Conservation (phyloP, 495 filamentous ascomycete species). For the Thermothielavioides terrestris region DNA sequence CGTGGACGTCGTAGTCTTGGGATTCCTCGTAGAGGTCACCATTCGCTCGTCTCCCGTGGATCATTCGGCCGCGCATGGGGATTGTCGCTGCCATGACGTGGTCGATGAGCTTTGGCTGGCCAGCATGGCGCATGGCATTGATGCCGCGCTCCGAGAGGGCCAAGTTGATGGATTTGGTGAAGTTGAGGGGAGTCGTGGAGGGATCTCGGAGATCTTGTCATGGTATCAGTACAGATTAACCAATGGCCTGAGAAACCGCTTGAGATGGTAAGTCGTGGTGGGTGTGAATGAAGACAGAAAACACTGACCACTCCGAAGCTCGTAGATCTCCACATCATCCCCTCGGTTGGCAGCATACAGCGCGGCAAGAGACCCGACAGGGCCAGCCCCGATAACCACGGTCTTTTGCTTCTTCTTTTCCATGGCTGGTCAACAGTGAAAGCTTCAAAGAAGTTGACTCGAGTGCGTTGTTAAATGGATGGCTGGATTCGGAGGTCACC, state of each 20-base stretch:
- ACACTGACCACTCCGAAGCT: constrained; percentile 75
- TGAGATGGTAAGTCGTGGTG: background rate
- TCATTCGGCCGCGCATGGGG: constrained; percentile 96
- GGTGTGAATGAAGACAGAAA: background rate
- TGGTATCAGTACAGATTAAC: background rate
- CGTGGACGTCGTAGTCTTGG: constrained; percentile 86
- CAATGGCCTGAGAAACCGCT: background rate
- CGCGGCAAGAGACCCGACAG: constrained; percentile 84
- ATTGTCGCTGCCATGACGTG: constrained; percentile 68
- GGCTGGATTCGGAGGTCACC: no score
- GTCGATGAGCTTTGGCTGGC: constrained; percentile 55
- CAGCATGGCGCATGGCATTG: constrained; percentile 65
- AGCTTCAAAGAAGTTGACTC: background rate
- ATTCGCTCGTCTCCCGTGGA: constrained; percentile 61
- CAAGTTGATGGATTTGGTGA: constrained; percentile 96
- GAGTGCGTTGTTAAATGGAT: no score
- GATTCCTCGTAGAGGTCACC: constrained; percentile 65
- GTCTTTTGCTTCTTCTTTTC: constrained; percentile 50
- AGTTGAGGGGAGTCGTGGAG: constrained; percentile 79
- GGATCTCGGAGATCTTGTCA: constrained; percentile 73
- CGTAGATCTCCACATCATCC: constrained; percentile 88
- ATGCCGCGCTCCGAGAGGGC: constrained; percentile 93
- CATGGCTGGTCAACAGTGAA: constrained; percentile 4
- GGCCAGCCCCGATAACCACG: constrained; percentile 81
- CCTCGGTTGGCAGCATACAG: constrained; percentile 84